Evolutionary conservation across 805 yeast species (phyloP).

Genomic region (Candida ovalis): DNA sequence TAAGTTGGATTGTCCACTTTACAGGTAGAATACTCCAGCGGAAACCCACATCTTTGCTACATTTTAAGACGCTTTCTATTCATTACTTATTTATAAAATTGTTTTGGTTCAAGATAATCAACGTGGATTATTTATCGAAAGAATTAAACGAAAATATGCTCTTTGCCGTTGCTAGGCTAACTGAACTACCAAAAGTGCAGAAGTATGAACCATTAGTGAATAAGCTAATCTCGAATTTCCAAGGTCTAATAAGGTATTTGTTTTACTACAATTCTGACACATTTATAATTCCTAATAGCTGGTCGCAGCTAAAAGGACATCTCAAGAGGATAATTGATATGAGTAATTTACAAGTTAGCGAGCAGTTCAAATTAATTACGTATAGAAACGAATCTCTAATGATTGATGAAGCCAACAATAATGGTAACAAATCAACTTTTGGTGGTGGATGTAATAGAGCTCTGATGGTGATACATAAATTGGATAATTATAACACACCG

Average conservation of each 20-base stretch:
- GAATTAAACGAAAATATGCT: slow-evolving; percentile 61
- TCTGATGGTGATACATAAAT: slow-evolving; percentile 19
- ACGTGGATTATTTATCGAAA: slow-evolving; percentile 55
- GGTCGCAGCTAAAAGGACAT: slow-evolving; percentile 51
- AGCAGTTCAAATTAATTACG: slow-evolving; percentile 56
- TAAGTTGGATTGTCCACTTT: slow-evolving; percentile 59
- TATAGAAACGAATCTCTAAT: slow-evolving; percentile 71
- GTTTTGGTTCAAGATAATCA: slow-evolving; percentile 68
- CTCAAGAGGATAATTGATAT: slow-evolving; percentile 40
- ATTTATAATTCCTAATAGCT: slow-evolving; percentile 60
- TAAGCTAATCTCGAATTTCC: slow-evolving; percentile 21
- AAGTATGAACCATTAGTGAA: slow-evolving; percentile 16
- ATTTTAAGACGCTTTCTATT: slow-evolving; percentile 24
- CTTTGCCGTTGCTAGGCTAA: slow-evolving; percentile 16
- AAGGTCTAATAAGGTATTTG: slow-evolving; percentile 36
- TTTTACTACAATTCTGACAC: slow-evolving; percentile 52
- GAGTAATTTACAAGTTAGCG: slow-evolving; percentile 31
- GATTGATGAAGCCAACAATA: slow-evolving; percentile 37
- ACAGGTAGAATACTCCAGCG: slow-evolving; percentile 31
- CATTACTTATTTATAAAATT: slow-evolving; percentile 52
- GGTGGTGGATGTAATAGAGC: slow-evolving; percentile 16
- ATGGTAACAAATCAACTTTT: slow-evolving; percentile 10
- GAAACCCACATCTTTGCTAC: slow-evolving; percentile 7
- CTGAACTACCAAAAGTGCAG: slow-evolving; percentile 15
- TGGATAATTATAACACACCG: slow-evolving; percentile 25